Conservation (phyloP, 2,329 filamentous ascomycete species). For the Escovopsis sp. region DNA sequence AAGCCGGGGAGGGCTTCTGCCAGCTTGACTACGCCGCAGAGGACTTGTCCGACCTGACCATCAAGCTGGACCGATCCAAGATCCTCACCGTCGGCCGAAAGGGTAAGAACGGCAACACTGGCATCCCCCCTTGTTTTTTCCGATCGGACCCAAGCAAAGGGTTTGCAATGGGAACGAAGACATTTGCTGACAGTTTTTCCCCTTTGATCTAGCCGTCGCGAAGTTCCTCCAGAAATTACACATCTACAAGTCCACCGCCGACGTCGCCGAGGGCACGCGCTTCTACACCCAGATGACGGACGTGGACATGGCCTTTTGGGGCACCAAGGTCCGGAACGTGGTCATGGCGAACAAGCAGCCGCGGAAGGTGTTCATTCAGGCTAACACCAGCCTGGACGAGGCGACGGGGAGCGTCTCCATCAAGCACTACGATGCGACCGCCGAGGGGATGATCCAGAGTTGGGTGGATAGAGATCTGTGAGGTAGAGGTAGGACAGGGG, state of each 20-base stretch:
- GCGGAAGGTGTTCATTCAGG: constrained; percentile 86
- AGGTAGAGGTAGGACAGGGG: too few species aligned
- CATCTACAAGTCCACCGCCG: constrained; percentile 81
- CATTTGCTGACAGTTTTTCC: constrained; percentile 9
- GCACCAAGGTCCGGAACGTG: constrained; percentile 58
- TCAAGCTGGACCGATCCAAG: constrained; percentile 71
- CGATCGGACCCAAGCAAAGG: neutral
- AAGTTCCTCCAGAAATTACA: constrained; percentile 83
- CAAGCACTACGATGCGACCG: constrained; percentile 72
- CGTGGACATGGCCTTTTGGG: constrained; percentile 73
- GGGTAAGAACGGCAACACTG: constrained; percentile 23
- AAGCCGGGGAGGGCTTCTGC: constrained; percentile 77
- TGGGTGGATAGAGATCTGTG: constrained; percentile 49
- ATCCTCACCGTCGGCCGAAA: constrained; percentile 71
- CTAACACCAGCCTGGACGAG: constrained; percentile 64
- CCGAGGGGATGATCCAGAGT: constrained; percentile 71
- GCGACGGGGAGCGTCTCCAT: constrained; percentile 54
- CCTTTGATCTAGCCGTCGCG: constrained; percentile 46
- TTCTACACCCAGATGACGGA: constrained; percentile 74
- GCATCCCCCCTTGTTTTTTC: neutral
- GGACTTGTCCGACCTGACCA: constrained; percentile 65
- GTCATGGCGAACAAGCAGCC: constrained; percentile 66
- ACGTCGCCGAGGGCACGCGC: constrained; percentile 59
- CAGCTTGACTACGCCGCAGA: constrained; percentile 58
- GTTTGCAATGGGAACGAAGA: too few species aligned